Evolutionary conservation across 2,329 filamentous ascomycete species (phyloP), one percentile per base, ranked within the genome.

Genomic region (Magnaporthales sp.): DNA sequence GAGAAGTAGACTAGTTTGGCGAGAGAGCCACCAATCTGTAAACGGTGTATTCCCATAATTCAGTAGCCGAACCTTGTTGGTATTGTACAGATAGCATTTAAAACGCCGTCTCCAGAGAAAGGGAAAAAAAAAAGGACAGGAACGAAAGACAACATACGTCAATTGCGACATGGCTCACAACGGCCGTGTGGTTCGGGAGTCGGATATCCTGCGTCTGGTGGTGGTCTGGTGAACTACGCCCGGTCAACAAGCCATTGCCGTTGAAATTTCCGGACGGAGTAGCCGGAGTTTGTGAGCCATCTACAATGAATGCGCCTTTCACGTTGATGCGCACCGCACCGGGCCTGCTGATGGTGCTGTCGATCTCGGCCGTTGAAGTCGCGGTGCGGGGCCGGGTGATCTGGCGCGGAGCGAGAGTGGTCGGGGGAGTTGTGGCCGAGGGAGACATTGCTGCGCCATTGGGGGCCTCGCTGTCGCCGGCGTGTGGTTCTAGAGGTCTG

Each of bases 1-100:
- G 93, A 95, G 69, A 98, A 98, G 81, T 97, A 99, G 68, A 99
- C 95, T 62, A 99, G 87, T 80, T 99, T 99, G 70, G 93, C 93
- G 38, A 99, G 83, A 19, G 93, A 96, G 71, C 95, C 95, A 70
- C 95, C 95, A 77, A 99, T 98, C 91, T 97, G 76, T 15, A 4
- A 29, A 31, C 26, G 31, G 24, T 63, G 27, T 27, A 27, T 27
- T n/a, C n/a, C 22, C 22, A n/a, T 61, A n/a, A n/a, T 26, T 63
- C n/a, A 31, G 27, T 19, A 29, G 61, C 15, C 38, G 15, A 46
- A 46, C 38, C 15, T 46, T 46, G 38, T 46, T 46, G 64, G 65
- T 68, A 64, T 67, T 24, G 30, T 26, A 8, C n/a, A 11, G n/a
- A n/a, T 26, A 60, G 11, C n/a, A 4, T 61, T 26, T 61, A 22